Base-by-base conservation (phyloP, 805 yeast species). In the Tetrapisispora pingtungensis region DNA sequence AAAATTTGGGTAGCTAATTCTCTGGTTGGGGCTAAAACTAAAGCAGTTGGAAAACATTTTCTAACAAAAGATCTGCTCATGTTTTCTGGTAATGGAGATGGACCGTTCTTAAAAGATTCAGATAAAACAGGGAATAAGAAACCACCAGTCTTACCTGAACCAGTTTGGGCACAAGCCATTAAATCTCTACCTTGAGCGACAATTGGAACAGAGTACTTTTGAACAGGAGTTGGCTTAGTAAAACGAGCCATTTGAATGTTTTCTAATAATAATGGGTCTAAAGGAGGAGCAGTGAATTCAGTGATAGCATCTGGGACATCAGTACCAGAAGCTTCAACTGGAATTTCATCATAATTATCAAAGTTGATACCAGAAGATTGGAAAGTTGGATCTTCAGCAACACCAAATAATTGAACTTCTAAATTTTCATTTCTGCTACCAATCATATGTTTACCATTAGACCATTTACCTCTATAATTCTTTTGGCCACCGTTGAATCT, bases 91-190 rank as follows among this genome's bases (percentile, higher is more conserved):
- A 67, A 61, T 47, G 77, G 72, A 47, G 85, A 74, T 45, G 98
- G 98, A 43, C 98, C 98, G 57, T 73, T 77, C 66, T 77, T 72
- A 71, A 82, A 93, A 49, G 94, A 84, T 72, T 88, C 88, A 40
- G 95, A 84, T 57, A 93, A 75, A 45, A 93, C 95, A 52, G 99
- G 98, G 84, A 93, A 93, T 65, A 93, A 74, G 77, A 93, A 93
- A 55, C 98, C 99, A 77, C 97, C 98, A 64, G 99, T 93, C 74
- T 93, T 93, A 78, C 99, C 99, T 47, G 97, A 89, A 82, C 96
- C 96, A 56, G 96, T 86, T 74, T 87, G 96, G 48, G 96, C 96
- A 78, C 96, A 87, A 32, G 96, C 96, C 96, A 86, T 87, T 70
- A 86, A 76, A 69, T 86, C 96, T 70, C 96, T 79, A 59, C 89